Conservation (phyloP, 164 flowering plant genomes). For the Berberis vulgaris region DNA sequence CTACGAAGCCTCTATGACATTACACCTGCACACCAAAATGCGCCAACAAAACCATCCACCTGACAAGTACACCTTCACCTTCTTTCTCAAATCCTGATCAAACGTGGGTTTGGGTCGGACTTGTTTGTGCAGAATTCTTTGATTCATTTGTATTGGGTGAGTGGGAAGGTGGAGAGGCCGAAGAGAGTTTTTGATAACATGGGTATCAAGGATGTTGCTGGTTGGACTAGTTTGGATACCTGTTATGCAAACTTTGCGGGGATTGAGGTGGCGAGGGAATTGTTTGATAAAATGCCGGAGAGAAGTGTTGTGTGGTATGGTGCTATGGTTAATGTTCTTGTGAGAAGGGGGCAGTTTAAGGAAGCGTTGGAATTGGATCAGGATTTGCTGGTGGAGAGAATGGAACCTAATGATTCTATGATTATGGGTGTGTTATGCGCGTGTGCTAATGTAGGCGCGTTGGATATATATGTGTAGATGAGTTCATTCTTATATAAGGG, state of each 20-base stretch:
- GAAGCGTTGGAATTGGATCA: constrained; percentile 25
- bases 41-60: constrained; percentile 15
- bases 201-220: constrained; percentile 22
- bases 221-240: constrained; percentile 27
- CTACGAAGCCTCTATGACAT: constrained; percentile 20
- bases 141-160: constrained; percentile 34
- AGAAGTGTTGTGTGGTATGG: constrained; percentile 31
- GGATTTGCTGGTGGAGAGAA: constrained; percentile 9
- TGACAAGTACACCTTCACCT: constrained; percentile 31
- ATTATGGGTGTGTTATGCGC: constrained; percentile 19
- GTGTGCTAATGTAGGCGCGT: constrained; percentile 21
- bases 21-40: constrained; percentile 17
- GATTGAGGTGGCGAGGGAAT: constrained; percentile 12
- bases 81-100: constrained; percentile 35
- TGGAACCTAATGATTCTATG: constrained; percentile 26
- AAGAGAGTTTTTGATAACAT: constrained; percentile 41
- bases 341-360: constrained; percentile 15
- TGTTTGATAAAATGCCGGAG: constrained; percentile 31
- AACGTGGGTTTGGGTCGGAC: constrained; percentile 20
- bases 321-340: constrained; percentile 30
- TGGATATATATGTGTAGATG: constrained; percentile 25
- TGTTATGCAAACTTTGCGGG: constrained; percentile 11
- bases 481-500: constrained; percentile 17
- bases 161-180: constrained; percentile 22
- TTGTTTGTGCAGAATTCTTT: constrained; percentile 35